A percentile compares a stretch with the other conserved stretches of the same genome.
Evolutionary conservation across 164 flowering plant species (phyloP).

Genomic region (Paratinospora sagittata): DNA sequence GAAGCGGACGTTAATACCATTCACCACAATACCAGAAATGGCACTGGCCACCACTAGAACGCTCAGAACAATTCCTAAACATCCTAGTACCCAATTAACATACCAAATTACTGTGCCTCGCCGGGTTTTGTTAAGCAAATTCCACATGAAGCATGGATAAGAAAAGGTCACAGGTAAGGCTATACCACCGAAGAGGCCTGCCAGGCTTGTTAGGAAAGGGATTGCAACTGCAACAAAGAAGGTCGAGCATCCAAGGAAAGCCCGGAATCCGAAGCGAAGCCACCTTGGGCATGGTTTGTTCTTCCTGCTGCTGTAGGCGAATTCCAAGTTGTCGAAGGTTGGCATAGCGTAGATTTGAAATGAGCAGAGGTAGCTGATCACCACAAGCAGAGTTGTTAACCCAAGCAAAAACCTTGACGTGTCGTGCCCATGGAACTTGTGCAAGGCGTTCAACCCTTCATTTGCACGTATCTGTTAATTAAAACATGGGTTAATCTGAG

Average conservation of each 20-base stretch:
- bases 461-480: conserved; percentile 49
- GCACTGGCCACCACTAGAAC: conserved; percentile 40
- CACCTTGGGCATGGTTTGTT: conserved; percentile 45
- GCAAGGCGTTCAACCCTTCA: conserved; percentile 51
- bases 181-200: conserved; percentile 55
- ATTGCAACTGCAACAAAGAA: conserved; percentile 57
- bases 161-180: conserved; percentile 66
- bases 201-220: conserved; percentile 53
- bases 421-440: conserved; percentile 40
- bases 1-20: conserved; percentile 49
- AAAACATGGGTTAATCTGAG: not conserved
- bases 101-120: conserved; percentile 38
- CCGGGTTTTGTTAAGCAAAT: conserved; percentile 55
- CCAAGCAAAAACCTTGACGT: conserved; percentile 40
- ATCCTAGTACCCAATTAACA: conserved; percentile 51
- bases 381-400: conserved; percentile 33
- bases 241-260: conserved; percentile 40
- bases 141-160: conserved; percentile 88
- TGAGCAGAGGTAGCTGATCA: conserved; percentile 40
- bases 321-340: conserved; percentile 58
- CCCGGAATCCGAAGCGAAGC: conserved; percentile 35
- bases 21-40: conserved; percentile 37
- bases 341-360: conserved; percentile 77
- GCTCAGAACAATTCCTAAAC: conserved; percentile 48
- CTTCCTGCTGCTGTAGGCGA: conserved; percentile 32